phyloP scores from a whole-genome alignment of 176 grass and related monocot species.

The Zizania latifolia region DNA sequence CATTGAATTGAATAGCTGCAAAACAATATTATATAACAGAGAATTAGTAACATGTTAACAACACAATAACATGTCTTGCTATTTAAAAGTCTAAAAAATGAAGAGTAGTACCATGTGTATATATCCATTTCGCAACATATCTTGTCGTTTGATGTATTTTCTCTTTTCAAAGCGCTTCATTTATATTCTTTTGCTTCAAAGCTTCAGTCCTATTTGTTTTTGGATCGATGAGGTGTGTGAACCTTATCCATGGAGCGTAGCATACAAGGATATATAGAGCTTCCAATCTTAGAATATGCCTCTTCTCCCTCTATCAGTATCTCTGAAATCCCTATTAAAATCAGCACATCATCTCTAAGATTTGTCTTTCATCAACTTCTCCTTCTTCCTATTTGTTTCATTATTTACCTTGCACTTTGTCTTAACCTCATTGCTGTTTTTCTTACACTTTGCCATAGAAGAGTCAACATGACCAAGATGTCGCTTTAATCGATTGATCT shows the following conservation, averaged over 20 bases:
- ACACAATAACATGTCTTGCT: too few relatives aligned
- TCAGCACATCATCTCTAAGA: neutral
- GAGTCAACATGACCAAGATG: neutral
- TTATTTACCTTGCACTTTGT: neutral
- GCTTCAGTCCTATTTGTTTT: too few relatives aligned
- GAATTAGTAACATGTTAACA: too few relatives aligned
- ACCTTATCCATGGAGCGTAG: neutral
- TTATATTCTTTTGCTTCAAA: too few relatives aligned
- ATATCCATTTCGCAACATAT: too few relatives aligned
- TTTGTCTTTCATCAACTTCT: neutral
- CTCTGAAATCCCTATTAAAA: neutral
- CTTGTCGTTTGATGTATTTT: too few relatives aligned
- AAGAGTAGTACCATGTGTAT: conserved; percentile 13
- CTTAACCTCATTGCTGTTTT: neutral
- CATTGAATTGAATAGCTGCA: neutral
- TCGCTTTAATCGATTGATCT: neutral
- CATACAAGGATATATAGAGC: neutral
- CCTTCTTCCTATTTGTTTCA: too few relatives aligned
- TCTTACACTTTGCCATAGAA: neutral
- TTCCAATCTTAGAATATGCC: neutral
- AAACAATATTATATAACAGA: too few relatives aligned
- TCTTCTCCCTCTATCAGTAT: neutral
- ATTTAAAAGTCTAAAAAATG: too few relatives aligned
- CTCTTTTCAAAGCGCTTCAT: too few relatives aligned
- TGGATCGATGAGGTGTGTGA: too few relatives aligned